phyloP scores from a whole-genome alignment of 2,329 filamentous ascomycete species.

The Akanthomyces muscarius region DNA sequence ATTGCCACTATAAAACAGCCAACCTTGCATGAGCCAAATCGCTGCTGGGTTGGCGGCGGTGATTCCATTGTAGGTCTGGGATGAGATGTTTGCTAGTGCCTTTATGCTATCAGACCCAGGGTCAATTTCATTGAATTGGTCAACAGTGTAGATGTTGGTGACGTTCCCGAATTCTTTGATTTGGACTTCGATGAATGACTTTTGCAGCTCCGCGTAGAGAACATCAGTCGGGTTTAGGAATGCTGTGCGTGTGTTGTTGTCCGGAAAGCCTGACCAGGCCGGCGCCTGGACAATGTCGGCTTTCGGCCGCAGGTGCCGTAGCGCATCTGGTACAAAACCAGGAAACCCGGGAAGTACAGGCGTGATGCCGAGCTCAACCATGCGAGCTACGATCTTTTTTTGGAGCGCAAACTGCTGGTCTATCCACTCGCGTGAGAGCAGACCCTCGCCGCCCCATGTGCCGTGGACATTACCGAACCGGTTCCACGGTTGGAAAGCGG shows the following conservation, averaged over 20 bases:
- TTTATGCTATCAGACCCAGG: not conserved
- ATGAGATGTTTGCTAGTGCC: slow-evolving; percentile 15
- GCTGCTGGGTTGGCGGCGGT: slow-evolving; percentile 45
- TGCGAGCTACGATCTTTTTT: slow-evolving; percentile 44
- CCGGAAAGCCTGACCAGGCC: not conserved
- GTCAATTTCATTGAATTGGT: slow-evolving; percentile 50
- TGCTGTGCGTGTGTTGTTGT: slow-evolving; percentile 40
- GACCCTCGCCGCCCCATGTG: slow-evolving; percentile 39
- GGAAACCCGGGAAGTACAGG: slow-evolving; percentile 48
- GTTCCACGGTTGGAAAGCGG: slow-evolving; percentile 5
- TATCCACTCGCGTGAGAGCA: slow-evolving; percentile 41
- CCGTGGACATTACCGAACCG: slow-evolving; percentile 30
- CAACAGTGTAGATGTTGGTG: slow-evolving; percentile 45
- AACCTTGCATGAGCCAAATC: slow-evolving; percentile 50
- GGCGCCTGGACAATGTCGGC: slow-evolving; percentile 40
- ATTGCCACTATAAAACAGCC: slow-evolving; percentile 43
- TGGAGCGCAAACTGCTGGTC: slow-evolving; percentile 44
- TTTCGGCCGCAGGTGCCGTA: slow-evolving; percentile 37
- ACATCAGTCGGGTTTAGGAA: slow-evolving; percentile 45
- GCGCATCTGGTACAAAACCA: slow-evolving; percentile 43
- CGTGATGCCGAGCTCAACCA: slow-evolving; percentile 50
- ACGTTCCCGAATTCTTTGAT: slow-evolving; percentile 43
- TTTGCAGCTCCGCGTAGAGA: slow-evolving; percentile 40
- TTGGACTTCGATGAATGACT: slow-evolving; percentile 43
- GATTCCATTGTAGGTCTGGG: slow-evolving; percentile 42